phyloP scores from a whole-genome alignment of 768 basidiomycete species.

The Pulveroboletus sp. region DNA sequence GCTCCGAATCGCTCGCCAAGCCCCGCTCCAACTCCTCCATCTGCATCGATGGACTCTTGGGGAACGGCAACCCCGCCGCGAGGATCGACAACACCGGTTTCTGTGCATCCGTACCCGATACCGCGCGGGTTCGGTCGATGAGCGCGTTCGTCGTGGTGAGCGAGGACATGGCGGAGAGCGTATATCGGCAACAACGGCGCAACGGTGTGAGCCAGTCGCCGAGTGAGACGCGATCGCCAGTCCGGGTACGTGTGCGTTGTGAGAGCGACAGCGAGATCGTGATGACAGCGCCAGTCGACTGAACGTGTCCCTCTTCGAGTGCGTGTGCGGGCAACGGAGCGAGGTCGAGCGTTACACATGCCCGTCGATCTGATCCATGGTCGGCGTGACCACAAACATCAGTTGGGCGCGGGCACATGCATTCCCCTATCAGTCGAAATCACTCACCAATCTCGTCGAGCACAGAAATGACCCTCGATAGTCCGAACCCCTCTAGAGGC shows the following conservation, averaged over 20 bases:
- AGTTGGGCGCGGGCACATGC: too few relatives aligned
- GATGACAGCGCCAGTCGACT: slow-evolving; percentile 32
- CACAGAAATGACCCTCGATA: slow-evolving; percentile 48
- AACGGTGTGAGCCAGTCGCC: slow-evolving; percentile 50
- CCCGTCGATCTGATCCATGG: slow-evolving; percentile 18
- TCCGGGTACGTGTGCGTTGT: slow-evolving; percentile 1
- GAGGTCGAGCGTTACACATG: slow-evolving; percentile 46
- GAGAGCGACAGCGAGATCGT: slow-evolving; percentile 38
- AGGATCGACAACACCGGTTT: slow-evolving; percentile 39
- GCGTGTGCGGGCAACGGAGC: slow-evolving; percentile 43
- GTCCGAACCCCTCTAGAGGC: slow-evolving; percentile 44
- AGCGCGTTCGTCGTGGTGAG: slow-evolving; percentile 26
- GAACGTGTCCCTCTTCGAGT: slow-evolving; percentile 36
- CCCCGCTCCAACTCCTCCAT: slow-evolving; percentile 36
- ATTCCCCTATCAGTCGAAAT: neutral
- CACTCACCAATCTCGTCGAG: slow-evolving; percentile 32
- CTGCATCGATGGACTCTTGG: slow-evolving; percentile 72
- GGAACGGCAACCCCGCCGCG: slow-evolving; percentile 52
- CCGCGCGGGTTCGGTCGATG: slow-evolving; percentile 23
- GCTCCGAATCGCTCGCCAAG: slow-evolving; percentile 23
- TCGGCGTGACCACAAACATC: too few relatives aligned
- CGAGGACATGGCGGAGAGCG: slow-evolving; percentile 40
- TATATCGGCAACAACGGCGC: slow-evolving; percentile 48
- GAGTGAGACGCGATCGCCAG: slow-evolving; percentile 4
- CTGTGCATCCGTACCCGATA: slow-evolving; percentile 29